Evolutionary conservation across 2,329 filamentous ascomycete species (phyloP), one percentile per base, ranked within the genome.

Genomic region (Diaporthe ilicicola): DNA sequence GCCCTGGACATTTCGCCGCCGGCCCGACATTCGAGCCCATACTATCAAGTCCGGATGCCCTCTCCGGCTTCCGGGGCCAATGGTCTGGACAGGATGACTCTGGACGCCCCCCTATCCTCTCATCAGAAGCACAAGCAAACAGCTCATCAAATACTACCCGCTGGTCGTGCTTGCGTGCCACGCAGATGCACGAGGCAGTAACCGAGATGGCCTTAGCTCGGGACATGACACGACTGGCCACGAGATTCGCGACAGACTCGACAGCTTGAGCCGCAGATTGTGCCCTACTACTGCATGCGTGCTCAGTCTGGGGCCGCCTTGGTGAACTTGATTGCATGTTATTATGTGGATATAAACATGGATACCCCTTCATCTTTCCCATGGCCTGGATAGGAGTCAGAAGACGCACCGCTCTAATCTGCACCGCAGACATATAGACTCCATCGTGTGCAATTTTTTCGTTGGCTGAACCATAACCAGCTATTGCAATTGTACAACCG

Each of bases 261-360:
- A 42, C 24, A 50, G 44, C 27, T 59, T 39, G 53, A 59, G 55
- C 66, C 53, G 66, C 53, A 46, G 53, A 68, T 29, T 24, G 13
- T 46, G 48, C 44, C 42, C 53, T 56, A 37, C 53, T 56, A 37
- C 24, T 59, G 53, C 66, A 68, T 39, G 66, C 66, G 19, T 51
- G 42, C 32, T 56, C 42, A 59, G 42, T 59, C 42, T 68, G 53
- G 44, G 44, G 59, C 27, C 39, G 32, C 12, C 53, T 50, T 48
- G 53, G 22, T 29, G 51, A 51, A 29, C 27, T 56, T 19, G 53
- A 50, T 50, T 39, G 42, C 54, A 51, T 55, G n/a, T 15, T 32
- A 50, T 68, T 34, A 32, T 37, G 22, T 51, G 51, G 32, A 72
- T 73, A 73, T 73, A 73, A 72, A 72, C 46, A 59, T 54, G 69